phyloP scores from a whole-genome alignment of 2,329 filamentous ascomycete genomes.

The Botrytis tulipae region DNA sequence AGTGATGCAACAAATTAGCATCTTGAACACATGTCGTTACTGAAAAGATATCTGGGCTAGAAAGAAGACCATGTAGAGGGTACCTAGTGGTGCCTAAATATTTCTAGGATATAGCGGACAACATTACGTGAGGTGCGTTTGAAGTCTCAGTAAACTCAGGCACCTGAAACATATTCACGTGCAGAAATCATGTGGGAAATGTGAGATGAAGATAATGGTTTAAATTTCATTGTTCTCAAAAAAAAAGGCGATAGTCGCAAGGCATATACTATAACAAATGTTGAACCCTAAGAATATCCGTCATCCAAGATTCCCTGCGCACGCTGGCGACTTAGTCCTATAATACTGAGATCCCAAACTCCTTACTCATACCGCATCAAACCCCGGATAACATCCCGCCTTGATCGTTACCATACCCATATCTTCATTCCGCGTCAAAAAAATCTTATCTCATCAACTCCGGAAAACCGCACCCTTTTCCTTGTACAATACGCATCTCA shows the following conservation, averaged over 20 bases:
- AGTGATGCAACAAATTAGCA: background rate
- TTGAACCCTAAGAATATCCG: background rate
- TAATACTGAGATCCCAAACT: background rate
- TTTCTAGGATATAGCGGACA: background rate
- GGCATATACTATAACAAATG: background rate
- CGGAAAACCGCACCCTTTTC: background rate
- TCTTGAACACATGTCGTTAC: background rate
- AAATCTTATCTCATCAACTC: background rate
- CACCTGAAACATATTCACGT: constrained; percentile 3
- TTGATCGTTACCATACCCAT: background rate
- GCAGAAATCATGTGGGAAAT: background rate
- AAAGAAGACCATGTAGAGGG: background rate
- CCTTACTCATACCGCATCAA: background rate
- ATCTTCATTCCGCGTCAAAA: background rate
- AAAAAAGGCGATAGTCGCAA: background rate
- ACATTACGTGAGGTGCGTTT: background rate
- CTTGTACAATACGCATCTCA: background rate
- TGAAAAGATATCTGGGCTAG: background rate
- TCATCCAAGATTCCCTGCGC: background rate
- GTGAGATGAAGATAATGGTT: background rate
- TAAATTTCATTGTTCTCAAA: background rate
- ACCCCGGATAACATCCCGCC: background rate
- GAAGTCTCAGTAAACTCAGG: background rate
- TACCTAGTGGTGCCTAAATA: background rate
- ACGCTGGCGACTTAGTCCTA: background rate